Base-by-base conservation (phyloP, 1,284 basidiomycete species). In the Cryptococcus sp. region DNA sequence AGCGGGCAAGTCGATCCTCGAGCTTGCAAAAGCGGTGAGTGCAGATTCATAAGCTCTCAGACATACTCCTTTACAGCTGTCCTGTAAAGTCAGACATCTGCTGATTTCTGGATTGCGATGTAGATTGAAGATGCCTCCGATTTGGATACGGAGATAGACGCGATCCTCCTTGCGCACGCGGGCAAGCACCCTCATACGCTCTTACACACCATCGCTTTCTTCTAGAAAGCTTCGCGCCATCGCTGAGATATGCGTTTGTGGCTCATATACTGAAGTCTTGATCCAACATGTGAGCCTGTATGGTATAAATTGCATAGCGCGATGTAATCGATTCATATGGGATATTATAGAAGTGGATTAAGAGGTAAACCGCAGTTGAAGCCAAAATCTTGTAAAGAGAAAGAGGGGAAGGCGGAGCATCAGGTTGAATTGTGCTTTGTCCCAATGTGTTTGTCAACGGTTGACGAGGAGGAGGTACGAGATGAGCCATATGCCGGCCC, bases 1-100 rank as follows among this genome's bases (percentile, higher is more conserved):
- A 59, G 96, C 96, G 16, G 95, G 95, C 15, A 91, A 89, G 76
- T 93, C 95, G 1, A 95, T 99, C 68, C 82, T 99, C 38, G 95
- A 95, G 69, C 83, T 99, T n/a, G 92, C 91, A 13, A 82, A 86
- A 50, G 88, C 91, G 56, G 94, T 95, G 72, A 81, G 91, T 80
- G 15, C 35, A 30, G 42, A 17, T 48, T 35, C 27, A 22, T 40
- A 48, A 6, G 23, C 54, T 19, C 46, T 11, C 22, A 27, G n/a
- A 4, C n/a, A 2, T 25, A 25, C 23, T 35, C 22, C 6, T 42
- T 4, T 13, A n/a, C 7, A 16, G 8, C 42, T 51, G 30, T 35
- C 8, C 30, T 35, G 30, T 13, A 35, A 35, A 35, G 3, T 5
- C 8, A 13, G 8, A 35, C 30, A 35, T 35, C 13, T 45, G 38